Percentiles rank a stretch among this genome's conserved stretches.
phyloP scores from a whole-genome alignment of 2,329 filamentous ascomycete species.

The Neonectria coccinea region DNA sequence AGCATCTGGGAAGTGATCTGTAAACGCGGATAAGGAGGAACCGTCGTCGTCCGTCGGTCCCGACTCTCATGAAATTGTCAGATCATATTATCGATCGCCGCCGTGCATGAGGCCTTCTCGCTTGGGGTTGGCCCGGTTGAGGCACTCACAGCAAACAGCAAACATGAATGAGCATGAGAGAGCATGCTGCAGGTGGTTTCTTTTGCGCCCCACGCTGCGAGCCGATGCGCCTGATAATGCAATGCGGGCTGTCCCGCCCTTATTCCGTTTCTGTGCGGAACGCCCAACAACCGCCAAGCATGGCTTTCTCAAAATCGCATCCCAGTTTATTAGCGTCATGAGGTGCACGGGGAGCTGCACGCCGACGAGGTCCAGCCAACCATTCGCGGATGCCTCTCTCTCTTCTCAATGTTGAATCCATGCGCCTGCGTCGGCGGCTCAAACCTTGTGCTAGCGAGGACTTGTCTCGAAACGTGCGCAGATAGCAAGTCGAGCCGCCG shows the following conservation, averaged over 20 bases:
- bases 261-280: constrained; percentile 5
- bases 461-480: constrained; percentile 19
- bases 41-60: background rate
- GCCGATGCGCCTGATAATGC: constrained; percentile 21
- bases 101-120: constrained; percentile 5
- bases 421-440: constrained; percentile 5
- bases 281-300: constrained; percentile 2
- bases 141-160: background rate
- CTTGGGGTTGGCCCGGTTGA: background rate
- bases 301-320: constrained; percentile 31
- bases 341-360: constrained; percentile 1
- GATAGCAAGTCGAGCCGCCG: background rate
- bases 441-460: constrained; percentile 27
- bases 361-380: background rate
- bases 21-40: background rate
- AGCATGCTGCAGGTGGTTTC: constrained; percentile 14
- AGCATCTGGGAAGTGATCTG: background rate
- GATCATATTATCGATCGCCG: constrained; percentile 11
- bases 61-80: background rate
- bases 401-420: constrained; percentile 15
- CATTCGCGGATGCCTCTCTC: constrained; percentile 11
- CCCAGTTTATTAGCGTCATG: constrained; percentile 25
- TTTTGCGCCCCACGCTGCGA: constrained; percentile 16
- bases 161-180: background rate
- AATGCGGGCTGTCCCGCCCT: constrained; percentile 9